Conservation (phyloP, 345 rosid genomes). For the Noccaea caerulescens region DNA sequence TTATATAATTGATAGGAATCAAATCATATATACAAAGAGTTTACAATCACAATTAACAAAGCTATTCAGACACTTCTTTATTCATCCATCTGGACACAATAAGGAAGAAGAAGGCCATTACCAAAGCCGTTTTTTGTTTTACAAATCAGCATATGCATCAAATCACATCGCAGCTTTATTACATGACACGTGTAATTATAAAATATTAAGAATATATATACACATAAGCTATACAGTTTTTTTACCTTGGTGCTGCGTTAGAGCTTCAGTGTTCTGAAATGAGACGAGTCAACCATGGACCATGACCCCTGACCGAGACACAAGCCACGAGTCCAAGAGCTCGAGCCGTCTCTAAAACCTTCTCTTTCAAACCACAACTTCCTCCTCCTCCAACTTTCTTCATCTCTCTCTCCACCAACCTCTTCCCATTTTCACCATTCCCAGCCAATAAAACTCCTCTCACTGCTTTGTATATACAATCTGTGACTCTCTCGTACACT, state of each 20-base stretch:
- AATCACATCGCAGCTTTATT: constrained; percentile 34
- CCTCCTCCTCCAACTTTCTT: constrained; percentile 54
- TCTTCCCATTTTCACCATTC: constrained; percentile 54
- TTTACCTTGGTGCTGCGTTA: constrained; percentile 10
- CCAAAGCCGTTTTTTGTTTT: constrained; percentile 37
- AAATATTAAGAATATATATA: background rate
- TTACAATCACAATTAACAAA: constrained; percentile 27
- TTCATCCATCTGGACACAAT: constrained; percentile 5
- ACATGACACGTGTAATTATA: constrained; percentile 37
- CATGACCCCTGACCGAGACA: constrained; percentile 66
- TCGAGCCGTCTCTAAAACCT: constrained; percentile 66
- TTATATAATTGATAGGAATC: constrained; percentile 3
- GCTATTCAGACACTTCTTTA: constrained; percentile 25
- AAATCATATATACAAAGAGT: constrained; percentile 13
- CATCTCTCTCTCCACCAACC: constrained; percentile 61
- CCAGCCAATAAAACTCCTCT: constrained; percentile 76
- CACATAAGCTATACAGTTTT: constrained; percentile 34
- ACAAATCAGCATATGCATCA: constrained; percentile 46
- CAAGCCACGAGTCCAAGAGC: constrained; percentile 62
- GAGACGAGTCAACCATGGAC: constrained; percentile 66
- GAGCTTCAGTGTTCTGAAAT: constrained; percentile 22
- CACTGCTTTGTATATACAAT: constrained; percentile 62
- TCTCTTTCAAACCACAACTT: constrained; percentile 51
- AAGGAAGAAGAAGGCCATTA: background rate
- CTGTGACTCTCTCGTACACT: constrained; percentile 72